Base-by-base conservation (phyloP, 345 rosid species). In the Salix exigua region DNA sequence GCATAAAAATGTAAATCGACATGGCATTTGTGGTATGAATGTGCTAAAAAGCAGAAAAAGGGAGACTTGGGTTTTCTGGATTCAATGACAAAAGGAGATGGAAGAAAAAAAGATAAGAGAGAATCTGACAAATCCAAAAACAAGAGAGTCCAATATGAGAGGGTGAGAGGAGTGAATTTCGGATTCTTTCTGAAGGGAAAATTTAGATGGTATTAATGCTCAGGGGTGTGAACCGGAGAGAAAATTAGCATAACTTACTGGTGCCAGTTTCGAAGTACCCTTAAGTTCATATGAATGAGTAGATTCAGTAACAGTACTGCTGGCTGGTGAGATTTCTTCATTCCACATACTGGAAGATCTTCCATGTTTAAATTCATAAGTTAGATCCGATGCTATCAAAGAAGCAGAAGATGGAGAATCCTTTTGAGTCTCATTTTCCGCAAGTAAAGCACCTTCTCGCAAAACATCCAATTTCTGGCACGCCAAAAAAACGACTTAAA, bases 291-390 rank as follows among this genome's bases (percentile, higher is more conserved):
- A 89, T 74, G 74, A 89, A 75, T 88, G 96, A 80, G 87, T 86
- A 78, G 88, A 83, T 80, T 96, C 99, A n/a, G 90, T 82, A 73
- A 90, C 78, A 12, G 88, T 80, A 83, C 96, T 89, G 82, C 90
- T 83, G 73, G 78, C 77, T 28, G 91, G 87, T 62, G 94, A 91
- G 80, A 90, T 82, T 74, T 96, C 97, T 37, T 85, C 91, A 86
- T 90, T 92, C 88, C 88, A 83, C 88, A 85, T 90, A 93, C 97
- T 90, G 71, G 94, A 88, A 75, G 92, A 89, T 83, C 90, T 86
- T 80, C 76, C 85, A 84, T 89, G 97, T 61, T 85, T 88, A 68
- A 80, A 82, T 82, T 88, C 91, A 75, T 51, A 66, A 83, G 94
- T 86, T 70, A 82, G 72, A 79, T 91, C 97, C 31, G 84, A 80